Evolutionary conservation across 2,329 filamentous ascomycete species (phyloP).

Genomic region (Scopulariopsis brevicaulis): DNA sequence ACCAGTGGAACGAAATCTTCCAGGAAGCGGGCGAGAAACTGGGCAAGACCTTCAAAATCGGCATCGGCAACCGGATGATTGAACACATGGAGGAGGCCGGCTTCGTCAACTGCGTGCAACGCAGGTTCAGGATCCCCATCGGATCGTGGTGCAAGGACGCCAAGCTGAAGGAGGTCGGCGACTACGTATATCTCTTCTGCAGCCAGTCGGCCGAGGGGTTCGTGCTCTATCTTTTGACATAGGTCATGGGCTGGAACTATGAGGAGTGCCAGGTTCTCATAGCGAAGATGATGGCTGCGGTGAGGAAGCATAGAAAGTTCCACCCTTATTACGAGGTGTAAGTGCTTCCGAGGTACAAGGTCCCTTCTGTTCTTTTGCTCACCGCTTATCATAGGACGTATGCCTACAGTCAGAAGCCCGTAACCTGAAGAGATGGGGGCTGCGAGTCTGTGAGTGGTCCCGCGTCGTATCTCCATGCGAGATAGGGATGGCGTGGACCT

Average conservation of each 20-base stretch:
- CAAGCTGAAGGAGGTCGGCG: slow-evolving; percentile 27
- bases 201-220: slow-evolving; percentile 18
- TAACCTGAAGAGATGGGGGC: too few relatives aligned
- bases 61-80: not conserved
- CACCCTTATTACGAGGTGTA: slow-evolving; percentile 1
- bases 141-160: slow-evolving; percentile 33
- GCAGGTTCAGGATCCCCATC: slow-evolving; percentile 27
- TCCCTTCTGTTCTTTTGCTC: not conserved
- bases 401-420: not conserved
- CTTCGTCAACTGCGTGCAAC: slow-evolving; percentile 24
- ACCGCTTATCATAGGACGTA: not conserved
- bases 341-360: not conserved
- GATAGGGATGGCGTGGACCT: too few relatives aligned
- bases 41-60: not conserved
- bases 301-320: slow-evolving; percentile 1
- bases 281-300: slow-evolving; percentile 9
- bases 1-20: slow-evolving; percentile 1
- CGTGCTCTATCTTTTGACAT: slow-evolving; percentile 12
- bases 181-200: slow-evolving; percentile 17
- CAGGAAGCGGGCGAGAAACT: not conserved
- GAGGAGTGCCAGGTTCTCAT: slow-evolving; percentile 15
- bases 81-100: slow-evolving; percentile 17
- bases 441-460: too few relatives aligned
- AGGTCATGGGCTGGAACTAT: slow-evolving; percentile 16
- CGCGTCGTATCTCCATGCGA: too few relatives aligned